A percentile compares a stretch with the other conserved stretches of the same genome.
Evolutionary conservation across 2,329 filamentous ascomycete species (phyloP).

Genomic region (Xylariaceae sp.): DNA sequence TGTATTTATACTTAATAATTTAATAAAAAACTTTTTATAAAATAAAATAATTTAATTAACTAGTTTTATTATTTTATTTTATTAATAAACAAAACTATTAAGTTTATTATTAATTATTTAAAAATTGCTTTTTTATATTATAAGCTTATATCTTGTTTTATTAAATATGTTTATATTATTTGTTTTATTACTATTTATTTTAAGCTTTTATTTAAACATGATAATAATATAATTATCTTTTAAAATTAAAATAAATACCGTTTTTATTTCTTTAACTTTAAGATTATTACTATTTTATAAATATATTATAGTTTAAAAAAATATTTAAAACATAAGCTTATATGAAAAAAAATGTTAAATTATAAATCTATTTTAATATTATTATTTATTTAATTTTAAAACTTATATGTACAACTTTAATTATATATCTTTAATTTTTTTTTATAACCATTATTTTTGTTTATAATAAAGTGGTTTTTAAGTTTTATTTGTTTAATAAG

Average conservation of each 20-base stretch:
- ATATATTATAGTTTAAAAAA: neutral
- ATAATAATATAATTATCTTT: conserved; percentile 7
- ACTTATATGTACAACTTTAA: conserved; percentile 8
- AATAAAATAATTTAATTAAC: too few species aligned
- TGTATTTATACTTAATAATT: conserved; percentile 14
- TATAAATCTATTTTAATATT: too few species aligned
- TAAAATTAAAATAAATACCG: conserved; percentile 17
- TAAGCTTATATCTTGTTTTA: conserved; percentile 4
- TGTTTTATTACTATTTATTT: conserved; percentile 2
- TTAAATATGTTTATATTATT: conserved; percentile 11
- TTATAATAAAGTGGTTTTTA: conserved; percentile 4
- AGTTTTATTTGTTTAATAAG: neutral
- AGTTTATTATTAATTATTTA: conserved; percentile 10
- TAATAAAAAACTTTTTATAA: neutral
- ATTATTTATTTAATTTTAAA: conserved; percentile 1
- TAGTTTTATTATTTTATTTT: conserved; percentile 14
- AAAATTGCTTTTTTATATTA: conserved; percentile 3
- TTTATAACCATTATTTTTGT: conserved; percentile 7
- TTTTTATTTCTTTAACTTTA: conserved; percentile 5
- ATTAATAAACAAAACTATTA: conserved; percentile 11
- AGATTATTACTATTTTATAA: neutral
- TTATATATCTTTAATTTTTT: conserved; percentile 7
- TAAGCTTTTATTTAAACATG: conserved; percentile 6
- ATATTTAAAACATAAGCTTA: conserved; percentile 10
- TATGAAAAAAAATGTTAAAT: too few species aligned